These are phyloP conservation scores for Boletus sp. DNA, from an alignment of 768 basidiomycete species.

Conservation along the genomic window DNA sequence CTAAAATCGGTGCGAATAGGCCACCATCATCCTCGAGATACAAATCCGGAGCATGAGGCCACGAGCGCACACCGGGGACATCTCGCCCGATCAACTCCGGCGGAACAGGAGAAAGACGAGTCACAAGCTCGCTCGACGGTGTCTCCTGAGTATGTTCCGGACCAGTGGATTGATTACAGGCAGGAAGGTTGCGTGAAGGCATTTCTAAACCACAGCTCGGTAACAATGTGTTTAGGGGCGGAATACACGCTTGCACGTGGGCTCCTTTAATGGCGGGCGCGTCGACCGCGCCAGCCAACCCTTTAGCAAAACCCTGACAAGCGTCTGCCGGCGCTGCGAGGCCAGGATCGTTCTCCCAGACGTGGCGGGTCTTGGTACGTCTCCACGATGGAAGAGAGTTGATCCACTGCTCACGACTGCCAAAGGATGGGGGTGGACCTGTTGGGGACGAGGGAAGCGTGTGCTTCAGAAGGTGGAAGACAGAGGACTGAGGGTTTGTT, in stretches of 20 bases:
- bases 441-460: slow-evolving; percentile 58
- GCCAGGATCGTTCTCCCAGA: slow-evolving; percentile 56
- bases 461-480: slow-evolving; percentile 52
- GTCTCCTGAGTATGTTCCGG: background rate
- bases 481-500: slow-evolving; percentile 36
- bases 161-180: slow-evolving; percentile 30
- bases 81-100: slow-evolving; percentile 14
- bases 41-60: slow-evolving; percentile 17
- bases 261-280: slow-evolving; percentile 81
- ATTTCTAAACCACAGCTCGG: slow-evolving; percentile 13
- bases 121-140: background rate
- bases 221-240: slow-evolving; percentile 51
- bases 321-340: slow-evolving; percentile 10
- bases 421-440: slow-evolving; percentile 62
- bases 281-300: slow-evolving; percentile 77
- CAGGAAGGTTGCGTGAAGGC: slow-evolving; percentile 12
- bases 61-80: slow-evolving; percentile 5
- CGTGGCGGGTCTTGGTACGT: slow-evolving; percentile 60
- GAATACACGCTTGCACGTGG: slow-evolving; percentile 81
- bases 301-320: slow-evolving; percentile 61
- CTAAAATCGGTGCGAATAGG: slow-evolving; percentile 60
- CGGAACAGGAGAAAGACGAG: background rate
- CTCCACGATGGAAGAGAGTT: slow-evolving; percentile 69
- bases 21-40: slow-evolving; percentile 27
- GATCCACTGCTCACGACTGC: slow-evolving; percentile 71